Percentiles rank a stretch among this genome's conserved stretches.
phyloP scores from a whole-genome alignment of 2,329 filamentous ascomycete species.

The Periconia sp. region DNA sequence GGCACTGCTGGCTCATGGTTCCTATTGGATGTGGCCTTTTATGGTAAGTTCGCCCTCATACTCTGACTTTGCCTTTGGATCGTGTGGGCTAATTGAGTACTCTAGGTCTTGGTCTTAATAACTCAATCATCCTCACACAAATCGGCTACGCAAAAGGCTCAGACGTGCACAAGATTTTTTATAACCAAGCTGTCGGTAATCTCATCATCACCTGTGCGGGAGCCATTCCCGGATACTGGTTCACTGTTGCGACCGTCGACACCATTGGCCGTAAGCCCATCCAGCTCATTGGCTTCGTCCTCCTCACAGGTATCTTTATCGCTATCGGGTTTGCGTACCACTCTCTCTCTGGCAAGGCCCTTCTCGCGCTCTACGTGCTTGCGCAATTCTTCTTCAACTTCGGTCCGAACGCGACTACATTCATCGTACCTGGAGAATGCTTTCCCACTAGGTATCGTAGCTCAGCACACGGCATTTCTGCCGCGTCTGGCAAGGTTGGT shows the following conservation, averaged over 20 bases:
- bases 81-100: too few species aligned
- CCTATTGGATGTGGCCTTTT: conserved; percentile 67
- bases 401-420: conserved; percentile 59
- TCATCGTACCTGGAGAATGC: conserved; percentile 58
- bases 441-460: conserved; percentile 57
- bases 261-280: conserved; percentile 79
- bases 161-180: conserved; percentile 71
- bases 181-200: conserved; percentile 79
- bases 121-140: conserved; percentile 71
- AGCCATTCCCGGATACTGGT: conserved; percentile 82
- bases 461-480: conserved; percentile 57
- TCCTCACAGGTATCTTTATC: conserved; percentile 56
- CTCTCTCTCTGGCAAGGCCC: conserved; percentile 47
- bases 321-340: conserved; percentile 58
- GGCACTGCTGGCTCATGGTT: conserved; percentile 84
- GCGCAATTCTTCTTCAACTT: conserved; percentile 62
- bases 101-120: conserved; percentile 72
- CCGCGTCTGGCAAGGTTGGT: conserved; percentile 55
- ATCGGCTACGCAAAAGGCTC: conserved; percentile 73
- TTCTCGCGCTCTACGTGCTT: conserved; percentile 56
- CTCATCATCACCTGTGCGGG: conserved; percentile 79
- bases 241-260: conserved; percentile 76
- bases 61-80: too few species aligned
- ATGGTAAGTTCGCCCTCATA: too few species aligned
- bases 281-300: conserved; percentile 63